A percentile compares a stretch with the other conserved stretches of the same genome.
phyloP scores from a whole-genome alignment of 2,329 filamentous ascomycete species.

The Calonectria multiphialidica region DNA sequence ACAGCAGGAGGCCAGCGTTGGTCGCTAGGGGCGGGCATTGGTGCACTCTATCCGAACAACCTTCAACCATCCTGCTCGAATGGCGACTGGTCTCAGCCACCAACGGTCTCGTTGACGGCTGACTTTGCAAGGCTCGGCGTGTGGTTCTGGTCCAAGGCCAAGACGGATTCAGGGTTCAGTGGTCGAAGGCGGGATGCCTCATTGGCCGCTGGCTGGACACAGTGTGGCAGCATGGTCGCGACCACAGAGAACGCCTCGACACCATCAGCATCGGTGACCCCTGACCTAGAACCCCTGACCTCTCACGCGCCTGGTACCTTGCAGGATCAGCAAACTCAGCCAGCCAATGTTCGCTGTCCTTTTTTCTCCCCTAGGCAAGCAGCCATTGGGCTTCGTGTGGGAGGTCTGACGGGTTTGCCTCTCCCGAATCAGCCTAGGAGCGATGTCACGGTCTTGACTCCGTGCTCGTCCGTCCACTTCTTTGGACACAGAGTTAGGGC shows the following conservation, averaged over 20 bases:
- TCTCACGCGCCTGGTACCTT: slow-evolving; percentile 36
- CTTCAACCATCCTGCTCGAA: neutral
- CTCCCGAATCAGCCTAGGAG: slow-evolving; percentile 37
- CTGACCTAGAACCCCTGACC: slow-evolving; percentile 36
- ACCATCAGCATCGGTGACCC: slow-evolving; percentile 34
- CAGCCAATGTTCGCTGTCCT: slow-evolving; percentile 33
- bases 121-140: neutral
- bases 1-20: neutral
- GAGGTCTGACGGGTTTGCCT: slow-evolving; percentile 40
- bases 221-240: slow-evolving; percentile 14
- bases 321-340: slow-evolving; percentile 39
- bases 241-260: slow-evolving; percentile 12
- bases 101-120: slow-evolving; percentile 8
- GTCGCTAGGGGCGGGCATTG: neutral
- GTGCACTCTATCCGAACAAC: slow-evolving; percentile 5
- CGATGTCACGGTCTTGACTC: slow-evolving; percentile 33
- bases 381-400: slow-evolving; percentile 35
- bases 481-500: slow-evolving; percentile 10
- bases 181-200: neutral
- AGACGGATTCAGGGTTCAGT: slow-evolving; percentile 3
- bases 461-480: slow-evolving; percentile 15
- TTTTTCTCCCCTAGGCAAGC: slow-evolving; percentile 35
- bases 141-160: slow-evolving; percentile 9
- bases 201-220: slow-evolving; percentile 15
- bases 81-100: slow-evolving; percentile 3